Evolutionary conservation across 768 basidiomycete genomes (phyloP).

Genomic region (Steccherinum ochraceum): DNA sequence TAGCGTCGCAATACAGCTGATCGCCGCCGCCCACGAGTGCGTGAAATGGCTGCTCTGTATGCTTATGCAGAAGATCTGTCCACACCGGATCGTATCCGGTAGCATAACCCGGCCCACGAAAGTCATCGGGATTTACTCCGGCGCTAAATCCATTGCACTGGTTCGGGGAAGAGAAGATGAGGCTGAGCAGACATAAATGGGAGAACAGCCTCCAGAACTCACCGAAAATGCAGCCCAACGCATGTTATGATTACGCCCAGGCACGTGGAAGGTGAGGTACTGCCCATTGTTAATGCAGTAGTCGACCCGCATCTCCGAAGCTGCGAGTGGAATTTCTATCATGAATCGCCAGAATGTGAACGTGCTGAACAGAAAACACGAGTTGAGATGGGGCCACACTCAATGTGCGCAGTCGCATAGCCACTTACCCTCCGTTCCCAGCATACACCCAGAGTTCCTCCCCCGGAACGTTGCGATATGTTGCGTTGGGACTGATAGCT

Average conservation of each 20-base stretch:
- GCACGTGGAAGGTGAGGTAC: constrained; percentile 75
- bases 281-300: constrained; percentile 84
- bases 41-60: constrained; percentile 78
- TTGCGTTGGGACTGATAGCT: constrained; percentile 2
- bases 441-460: constrained; percentile 23
- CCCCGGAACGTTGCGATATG: constrained; percentile 12
- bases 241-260: constrained; percentile 77
- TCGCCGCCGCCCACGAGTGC: constrained; percentile 92
- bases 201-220: constrained; percentile 18
- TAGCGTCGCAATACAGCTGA: constrained; percentile 80
- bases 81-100: constrained; percentile 89
- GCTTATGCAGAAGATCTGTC: constrained; percentile 85
- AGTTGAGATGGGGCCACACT: too few species aligned
- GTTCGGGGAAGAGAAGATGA: background rate
- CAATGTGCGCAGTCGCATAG: background rate
- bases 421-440: constrained; percentile 20
- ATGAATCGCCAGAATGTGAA: constrained; percentile 95
- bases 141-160: constrained; percentile 87
- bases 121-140: constrained; percentile 86
- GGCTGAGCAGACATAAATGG: background rate
- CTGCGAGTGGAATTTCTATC: constrained; percentile 70
- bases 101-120: constrained; percentile 73
- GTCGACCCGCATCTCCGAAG: constrained; percentile 64
- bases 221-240: constrained; percentile 88
- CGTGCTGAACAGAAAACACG: constrained; percentile 39